Percentiles rank a stretch among this genome's conserved stretches.
Evolutionary conservation across 257 asterid genomes (phyloP).

Genomic region (Lithospermum erythrorhizon): DNA sequence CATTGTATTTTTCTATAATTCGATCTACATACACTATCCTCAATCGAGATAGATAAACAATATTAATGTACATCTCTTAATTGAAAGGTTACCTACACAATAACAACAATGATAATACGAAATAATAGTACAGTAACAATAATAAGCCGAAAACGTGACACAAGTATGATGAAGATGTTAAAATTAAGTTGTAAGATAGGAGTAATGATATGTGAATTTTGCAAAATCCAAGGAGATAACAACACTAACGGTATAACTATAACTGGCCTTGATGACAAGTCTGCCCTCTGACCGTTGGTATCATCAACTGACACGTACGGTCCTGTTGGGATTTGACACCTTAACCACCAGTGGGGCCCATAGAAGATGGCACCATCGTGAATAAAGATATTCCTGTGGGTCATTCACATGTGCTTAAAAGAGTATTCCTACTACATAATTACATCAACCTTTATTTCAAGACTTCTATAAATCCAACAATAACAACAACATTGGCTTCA

Average conservation of each 20-base stretch:
- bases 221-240: conserved; percentile 19
- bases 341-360: conserved; percentile 60
- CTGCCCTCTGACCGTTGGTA: conserved; percentile 18
- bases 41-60: too few relatives aligned
- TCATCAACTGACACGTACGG: conserved; percentile 20
- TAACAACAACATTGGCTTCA: not conserved
- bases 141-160: too few relatives aligned
- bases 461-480: not conserved
- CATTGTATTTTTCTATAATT: too few relatives aligned
- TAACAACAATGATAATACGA: too few relatives aligned
- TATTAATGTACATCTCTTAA: too few relatives aligned
- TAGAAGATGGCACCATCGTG: conserved; percentile 30
- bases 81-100: too few relatives aligned
- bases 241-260: conserved; percentile 26
- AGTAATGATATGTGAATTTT: not conserved
- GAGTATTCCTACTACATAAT: not conserved
- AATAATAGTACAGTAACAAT: too few relatives aligned
- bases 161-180: too few relatives aligned
- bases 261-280: conserved; percentile 17
- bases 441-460: not conserved
- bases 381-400: conserved; percentile 21
- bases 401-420: conserved; percentile 15
- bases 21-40: too few relatives aligned
- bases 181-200: too few relatives aligned
- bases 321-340: conserved; percentile 65